Evolutionary conservation across 352 stramenopile species (phyloP), one percentile per base, ranked within the genome.

Genomic region (Globisporangium radiosum): DNA sequence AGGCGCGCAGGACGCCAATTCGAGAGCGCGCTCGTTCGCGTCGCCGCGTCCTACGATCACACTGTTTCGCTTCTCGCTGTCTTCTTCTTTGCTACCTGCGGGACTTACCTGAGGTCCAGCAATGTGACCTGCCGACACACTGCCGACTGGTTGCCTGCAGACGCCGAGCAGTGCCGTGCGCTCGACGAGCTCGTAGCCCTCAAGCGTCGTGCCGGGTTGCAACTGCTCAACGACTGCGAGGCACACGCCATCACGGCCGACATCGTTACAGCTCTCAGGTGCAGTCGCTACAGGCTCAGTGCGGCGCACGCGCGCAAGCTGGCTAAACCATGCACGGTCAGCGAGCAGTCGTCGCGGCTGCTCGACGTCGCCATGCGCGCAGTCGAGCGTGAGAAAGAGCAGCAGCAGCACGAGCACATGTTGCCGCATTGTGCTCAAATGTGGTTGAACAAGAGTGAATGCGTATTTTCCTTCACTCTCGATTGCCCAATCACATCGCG

Each of bases 181-280:
- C 64, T 92, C 82, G 42, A 90, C 70, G 33, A 92, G 57, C 57
- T 92, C 79, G 58, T 92, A 92, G 45, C 81, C 79, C 50, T 78
- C 60, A n/a, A 92, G 67, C 8, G 61, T 63, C 40, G 69, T 45
- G 5, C 81, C 81, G 8, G 75, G 70, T 43, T 38, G 62, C 17
- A 82, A 59, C 49, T 55, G 53, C 40, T 85, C 70, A 11, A 62
- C 64, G 43, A 80, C 62, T 1, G 63, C 59, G 14, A 72, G 62
- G 43, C 72, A 84, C 40, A 64, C 63, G 38, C 62, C 37, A 14
- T 50, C 45, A 7, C 57, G 36, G 11, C 65, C 60, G 3, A 42
- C 11, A 11, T 14, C 25, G 33, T 68, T 62, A 33, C 51, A 58
- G 45, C 44, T 59, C 2, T 15, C 14, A 7, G 44, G 15, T 15